Evolutionary conservation across 352 stramenopile genomes (phyloP).

Genomic region (Phytophthora cactorum): DNA sequence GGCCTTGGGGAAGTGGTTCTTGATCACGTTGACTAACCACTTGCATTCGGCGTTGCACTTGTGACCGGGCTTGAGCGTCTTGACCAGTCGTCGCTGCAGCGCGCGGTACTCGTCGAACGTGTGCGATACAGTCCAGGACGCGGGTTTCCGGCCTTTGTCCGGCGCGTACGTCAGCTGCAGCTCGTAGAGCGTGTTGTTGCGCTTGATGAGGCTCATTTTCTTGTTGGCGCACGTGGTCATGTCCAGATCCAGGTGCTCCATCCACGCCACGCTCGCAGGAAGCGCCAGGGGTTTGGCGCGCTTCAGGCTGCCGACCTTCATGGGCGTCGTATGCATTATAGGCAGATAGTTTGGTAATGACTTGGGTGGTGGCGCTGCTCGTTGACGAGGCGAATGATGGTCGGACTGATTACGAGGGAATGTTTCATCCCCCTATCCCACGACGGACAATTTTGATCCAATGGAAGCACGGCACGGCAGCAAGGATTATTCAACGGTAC

Average conservation of each 20-base stretch:
- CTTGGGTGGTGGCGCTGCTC: neutral
- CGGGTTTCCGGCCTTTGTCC: conserved; percentile 11
- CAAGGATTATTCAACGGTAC: neutral
- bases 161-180: conserved; percentile 31
- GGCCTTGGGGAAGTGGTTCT: conserved; percentile 57
- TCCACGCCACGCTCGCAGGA: conserved; percentile 37
- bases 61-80: conserved; percentile 51
- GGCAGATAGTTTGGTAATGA: conserved; percentile 15
- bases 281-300: conserved; percentile 28
- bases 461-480: neutral
- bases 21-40: conserved; percentile 59
- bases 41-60: conserved; percentile 65
- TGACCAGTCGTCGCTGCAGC: conserved; percentile 54
- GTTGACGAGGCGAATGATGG: conserved; percentile 5
- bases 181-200: conserved; percentile 41
- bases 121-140: conserved; percentile 34
- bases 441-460: neutral
- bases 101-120: conserved; percentile 50
- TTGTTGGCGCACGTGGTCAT: conserved; percentile 35
- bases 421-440: conserved; percentile 8
- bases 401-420: conserved; percentile 15
- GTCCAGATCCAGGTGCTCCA: conserved; percentile 32
- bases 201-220: conserved; percentile 30
- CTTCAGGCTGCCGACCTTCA: conserved; percentile 29
- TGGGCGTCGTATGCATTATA: conserved; percentile 8